Evolutionary conservation across 139 green algal genomes (phyloP).

Genomic region (Coccomyxa sp.): DNA sequence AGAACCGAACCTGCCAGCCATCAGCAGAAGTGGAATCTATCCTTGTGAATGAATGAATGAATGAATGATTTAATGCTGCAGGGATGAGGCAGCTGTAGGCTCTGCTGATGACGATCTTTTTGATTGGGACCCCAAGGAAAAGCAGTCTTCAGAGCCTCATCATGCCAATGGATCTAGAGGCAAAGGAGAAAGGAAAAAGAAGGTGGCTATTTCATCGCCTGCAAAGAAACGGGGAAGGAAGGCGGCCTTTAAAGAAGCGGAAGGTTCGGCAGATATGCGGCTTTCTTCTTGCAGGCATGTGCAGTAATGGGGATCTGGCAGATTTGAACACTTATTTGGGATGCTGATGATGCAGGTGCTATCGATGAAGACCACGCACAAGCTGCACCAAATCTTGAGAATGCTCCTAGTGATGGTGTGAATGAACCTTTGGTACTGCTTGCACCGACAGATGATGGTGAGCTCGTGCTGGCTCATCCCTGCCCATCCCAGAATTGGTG

Average conservation of each 20-base stretch:
- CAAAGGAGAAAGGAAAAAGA: neutral
- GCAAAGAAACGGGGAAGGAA: too few species aligned
- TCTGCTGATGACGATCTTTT: neutral
- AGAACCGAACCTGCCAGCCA: neutral
- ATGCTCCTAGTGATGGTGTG: constrained; percentile 13
- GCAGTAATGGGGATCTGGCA: neutral
- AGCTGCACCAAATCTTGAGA: constrained; percentile 19
- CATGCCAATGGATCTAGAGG: neutral
- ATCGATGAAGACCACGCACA: neutral
- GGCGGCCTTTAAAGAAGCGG: neutral
- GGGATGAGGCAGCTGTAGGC: neutral
- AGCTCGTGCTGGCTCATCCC: neutral
- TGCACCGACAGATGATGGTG: constrained; percentile 1
- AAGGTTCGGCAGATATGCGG: neutral
- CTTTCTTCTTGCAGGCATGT: neutral
- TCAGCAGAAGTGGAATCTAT: neutral
- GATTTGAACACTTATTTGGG: neutral
- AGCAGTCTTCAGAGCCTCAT: neutral
- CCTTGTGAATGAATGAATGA: neutral
- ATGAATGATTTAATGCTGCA: neutral
- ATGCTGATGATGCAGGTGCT: neutral
- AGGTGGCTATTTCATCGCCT: too few species aligned
- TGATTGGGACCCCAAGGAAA: neutral
- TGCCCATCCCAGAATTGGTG: neutral
- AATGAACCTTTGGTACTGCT: constrained; percentile 20